Evolutionary conservation across 2,329 filamentous ascomycete genomes (phyloP).

Genomic region (Fusarium sp.): DNA sequence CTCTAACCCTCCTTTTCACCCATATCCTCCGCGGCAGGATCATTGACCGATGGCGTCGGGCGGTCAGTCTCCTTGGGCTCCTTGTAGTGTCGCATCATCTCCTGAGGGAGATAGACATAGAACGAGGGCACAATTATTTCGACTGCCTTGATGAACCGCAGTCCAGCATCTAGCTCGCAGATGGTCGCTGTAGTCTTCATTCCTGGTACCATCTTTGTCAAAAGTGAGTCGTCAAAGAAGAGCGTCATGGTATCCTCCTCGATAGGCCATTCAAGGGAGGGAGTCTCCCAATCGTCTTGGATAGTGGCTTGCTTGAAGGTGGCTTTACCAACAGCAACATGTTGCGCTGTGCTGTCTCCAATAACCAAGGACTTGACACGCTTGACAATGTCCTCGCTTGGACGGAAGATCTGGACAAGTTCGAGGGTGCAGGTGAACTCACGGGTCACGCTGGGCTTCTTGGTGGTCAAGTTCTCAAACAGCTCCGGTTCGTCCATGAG

Average conservation of each 20-base stretch:
- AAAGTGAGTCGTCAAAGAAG: slow-evolving; percentile 71
- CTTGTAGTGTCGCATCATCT: slow-evolving; percentile 75
- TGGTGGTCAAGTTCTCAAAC: slow-evolving; percentile 44
- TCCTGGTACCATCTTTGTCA: slow-evolving; percentile 68
- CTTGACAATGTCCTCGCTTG: slow-evolving; percentile 55
- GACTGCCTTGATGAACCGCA: slow-evolving; percentile 73
- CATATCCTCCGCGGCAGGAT: slow-evolving; percentile 44
- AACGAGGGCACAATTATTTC: slow-evolving; percentile 68
- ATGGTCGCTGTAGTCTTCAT: slow-evolving; percentile 70
- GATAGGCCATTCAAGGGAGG: slow-evolving; percentile 27
- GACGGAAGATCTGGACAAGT: slow-evolving; percentile 62
- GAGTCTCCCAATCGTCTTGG: slow-evolving; percentile 60
- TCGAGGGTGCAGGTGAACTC: slow-evolving; percentile 69
- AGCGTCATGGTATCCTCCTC: slow-evolving; percentile 56
- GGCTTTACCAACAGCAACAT: slow-evolving; percentile 59
- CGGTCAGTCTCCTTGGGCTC: slow-evolving; percentile 60
- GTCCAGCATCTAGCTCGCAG: slow-evolving; percentile 68
- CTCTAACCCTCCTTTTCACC: slow-evolving; percentile 34
- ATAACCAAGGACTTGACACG: slow-evolving; percentile 58
- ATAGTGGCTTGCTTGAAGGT: slow-evolving; percentile 58
- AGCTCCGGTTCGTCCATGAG: slow-evolving; percentile 51
- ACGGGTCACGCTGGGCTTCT: slow-evolving; percentile 51
- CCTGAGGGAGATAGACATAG: slow-evolving; percentile 73
- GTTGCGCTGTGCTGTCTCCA: slow-evolving; percentile 46
- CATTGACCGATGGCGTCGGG: slow-evolving; percentile 57